Base-by-base conservation (phyloP, 805 yeast genomes). In the Jamesozyma lodderae region DNA sequence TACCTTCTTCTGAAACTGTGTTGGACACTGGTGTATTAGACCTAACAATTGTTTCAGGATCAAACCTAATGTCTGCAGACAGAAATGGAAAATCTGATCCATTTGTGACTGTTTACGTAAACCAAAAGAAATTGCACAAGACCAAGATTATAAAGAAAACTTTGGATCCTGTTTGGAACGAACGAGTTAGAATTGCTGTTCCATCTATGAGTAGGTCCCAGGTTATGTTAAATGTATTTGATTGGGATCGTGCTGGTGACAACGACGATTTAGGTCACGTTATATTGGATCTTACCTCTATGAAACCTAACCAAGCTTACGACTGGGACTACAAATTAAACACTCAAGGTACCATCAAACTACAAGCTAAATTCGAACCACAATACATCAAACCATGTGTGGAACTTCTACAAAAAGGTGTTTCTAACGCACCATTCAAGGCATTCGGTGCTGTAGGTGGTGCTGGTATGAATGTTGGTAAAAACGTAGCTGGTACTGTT, bases 51-150 rank as follows among this genome's bases (percentile, higher is more conserved):
- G 50, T 78, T 27, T 67, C 73, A 34, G 92, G 77, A 22, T 66
- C 66, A 19, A 60, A 66, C 36, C 62, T 83, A 42, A 53, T 59
- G 35, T 60, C 86, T 6, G 81, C 75, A 33, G 92, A 83, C 56
- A 63, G 73, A 38, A 79, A 79, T 50, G 92, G 92, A 39, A 78
- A 77, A 51, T 79, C 90, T 3, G 94, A 83, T 64, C 94, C 94
- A 39, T 74, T 66, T 49, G 69, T 69, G 33, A 60, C 60, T 18
- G 57, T 82, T n/a, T 62, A 55, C 33, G 54, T 79, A 14, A 78
- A 80, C 52, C 79, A 75, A 6, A 52, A 64, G 30, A 67, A 72
- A 46, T 59, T 76, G 4, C 73, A 57, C 63, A 81, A 68, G 59
- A 77, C 83, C 9, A 76, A 71, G 41, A 72, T 72, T 39, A 66